A percentile compares a stretch with the other conserved stretches of the same genome.
Conservation (phyloP, 768 basidiomycete genomes). For the Lactarius sanguifluus region DNA sequence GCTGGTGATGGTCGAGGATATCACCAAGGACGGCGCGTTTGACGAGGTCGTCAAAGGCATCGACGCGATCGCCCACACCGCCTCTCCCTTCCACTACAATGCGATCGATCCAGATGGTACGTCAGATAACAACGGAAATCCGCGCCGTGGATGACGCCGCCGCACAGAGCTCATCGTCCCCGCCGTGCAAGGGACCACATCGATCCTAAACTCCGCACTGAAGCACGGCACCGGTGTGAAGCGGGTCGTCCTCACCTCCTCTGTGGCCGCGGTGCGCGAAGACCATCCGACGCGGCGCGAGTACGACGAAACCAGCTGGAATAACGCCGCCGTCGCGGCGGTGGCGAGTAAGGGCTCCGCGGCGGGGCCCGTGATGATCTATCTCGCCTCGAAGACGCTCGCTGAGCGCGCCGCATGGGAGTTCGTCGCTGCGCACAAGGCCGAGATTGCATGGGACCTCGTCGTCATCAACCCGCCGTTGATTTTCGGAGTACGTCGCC, state of each 20-base stretch:
- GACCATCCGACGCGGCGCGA: slow-evolving; percentile 30
- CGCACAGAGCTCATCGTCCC: slow-evolving; percentile 62
- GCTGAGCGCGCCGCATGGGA: slow-evolving; percentile 62
- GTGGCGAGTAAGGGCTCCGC: slow-evolving; percentile 51
- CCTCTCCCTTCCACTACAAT: slow-evolving; percentile 57
- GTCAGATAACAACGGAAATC: background rate
- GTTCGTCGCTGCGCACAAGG: slow-evolving; percentile 46
- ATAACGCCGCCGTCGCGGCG: slow-evolving; percentile 45
- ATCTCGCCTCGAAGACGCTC: slow-evolving; percentile 50
- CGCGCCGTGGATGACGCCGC: background rate
- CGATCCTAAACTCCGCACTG: slow-evolving; percentile 57
- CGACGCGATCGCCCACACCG: slow-evolving; percentile 68
- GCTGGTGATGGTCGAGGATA: slow-evolving; percentile 67
- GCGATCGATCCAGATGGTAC: slow-evolving; percentile 43
- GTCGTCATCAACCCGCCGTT: slow-evolving; percentile 54
- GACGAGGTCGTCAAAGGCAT: slow-evolving; percentile 78
- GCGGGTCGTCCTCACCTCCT: slow-evolving; percentile 64
- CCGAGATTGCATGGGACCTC: slow-evolving; percentile 50
- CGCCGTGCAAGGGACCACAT: slow-evolving; percentile 68
- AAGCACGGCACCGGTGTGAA: slow-evolving; percentile 56
- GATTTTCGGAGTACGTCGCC: slow-evolving; percentile 18
- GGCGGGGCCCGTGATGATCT: slow-evolving; percentile 43
- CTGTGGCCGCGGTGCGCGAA: slow-evolving; percentile 47
- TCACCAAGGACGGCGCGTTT: slow-evolving; percentile 61
- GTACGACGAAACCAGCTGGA: slow-evolving; percentile 47